Base-by-base conservation (phyloP, 1,284 basidiomycete genomes). In the Cryptococcus sp. region DNA sequence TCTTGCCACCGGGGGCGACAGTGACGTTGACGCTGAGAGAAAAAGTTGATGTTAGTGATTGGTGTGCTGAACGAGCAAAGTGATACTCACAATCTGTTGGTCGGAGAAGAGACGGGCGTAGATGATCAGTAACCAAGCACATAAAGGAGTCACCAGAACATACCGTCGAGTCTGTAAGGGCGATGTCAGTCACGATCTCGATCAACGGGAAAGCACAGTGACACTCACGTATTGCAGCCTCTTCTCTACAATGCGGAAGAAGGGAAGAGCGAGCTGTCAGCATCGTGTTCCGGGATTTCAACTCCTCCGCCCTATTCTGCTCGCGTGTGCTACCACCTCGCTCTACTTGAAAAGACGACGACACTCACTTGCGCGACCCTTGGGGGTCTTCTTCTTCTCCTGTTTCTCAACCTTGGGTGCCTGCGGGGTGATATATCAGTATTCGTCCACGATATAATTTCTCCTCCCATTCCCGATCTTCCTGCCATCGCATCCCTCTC, bases 321-420 rank as follows among this genome's bases (percentile, higher is more conserved):
- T 47, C 19, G 22, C 11, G 17, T 23, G 46, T 17, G 10, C 22
- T 5, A 19, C 16, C 46, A 23, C 19, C 20, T 19, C 20, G 17
- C 22, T 16, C 46, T n/a, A 20, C 46, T 25, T 27, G 10, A 35
- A 11, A 47, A 6, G 40, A 47, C 11, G 45, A 42, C 38, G 16
- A 48, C 31, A 76, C 75, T 75, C 70, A 77, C 75, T 92, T 67
- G 93, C 93, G 78, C 93, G 91, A 72, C 93, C 93, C 84, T 90
- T 94, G 65, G 91, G 91, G 27, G 83, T 85, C 88, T 95, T 95
- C 87, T 93, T 93, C 88, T 95, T 96, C 85, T 96, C 93, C 84
- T 95, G 91, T 81, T 89, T 87, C 79, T 95, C 93, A 79, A 95
- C 93, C 83, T 95, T 95, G 75, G 94, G 94, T 77, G 88, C 89